Percentiles rank a stretch among this genome's conserved stretches.
Evolutionary conservation across 179 eudicot genomes (phyloP).

Genomic region (Patellifolia procumbens): DNA sequence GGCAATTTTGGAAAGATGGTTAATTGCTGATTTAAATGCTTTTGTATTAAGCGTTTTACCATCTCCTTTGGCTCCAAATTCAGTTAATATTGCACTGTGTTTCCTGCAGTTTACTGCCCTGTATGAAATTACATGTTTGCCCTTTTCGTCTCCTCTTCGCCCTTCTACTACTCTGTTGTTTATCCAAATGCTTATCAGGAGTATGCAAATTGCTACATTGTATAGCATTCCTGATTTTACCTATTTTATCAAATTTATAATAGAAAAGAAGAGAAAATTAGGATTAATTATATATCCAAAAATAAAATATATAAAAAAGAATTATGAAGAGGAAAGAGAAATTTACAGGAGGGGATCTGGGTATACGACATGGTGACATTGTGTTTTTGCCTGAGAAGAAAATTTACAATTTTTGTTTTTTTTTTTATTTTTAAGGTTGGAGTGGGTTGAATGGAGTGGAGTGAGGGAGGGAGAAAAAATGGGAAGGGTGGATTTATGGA

Average conservation of each 20-base stretch:
- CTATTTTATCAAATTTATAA: constrained; percentile 3
- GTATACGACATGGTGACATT: constrained; percentile 20
- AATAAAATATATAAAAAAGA: too few species aligned
- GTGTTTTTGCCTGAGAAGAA: background rate
- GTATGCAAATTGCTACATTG: constrained; percentile 6
- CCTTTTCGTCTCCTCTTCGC: background rate
- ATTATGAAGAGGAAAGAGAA: background rate
- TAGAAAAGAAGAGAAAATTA: too few species aligned
- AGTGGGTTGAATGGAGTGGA: background rate
- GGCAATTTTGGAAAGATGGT: constrained; percentile 41
- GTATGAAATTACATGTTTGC: constrained; percentile 20
- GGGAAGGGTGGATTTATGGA: constrained; percentile 12
- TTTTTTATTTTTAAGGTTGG: background rate
- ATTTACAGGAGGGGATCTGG: constrained; percentile 12
- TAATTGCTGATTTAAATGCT: constrained; percentile 53
- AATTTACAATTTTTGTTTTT: background rate
- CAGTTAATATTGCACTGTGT: constrained; percentile 57
- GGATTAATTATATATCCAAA: too few species aligned
- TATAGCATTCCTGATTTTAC: background rate
- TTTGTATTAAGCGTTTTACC: constrained; percentile 60
- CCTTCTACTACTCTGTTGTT: constrained; percentile 21
- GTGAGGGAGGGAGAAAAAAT: background rate
- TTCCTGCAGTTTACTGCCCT: constrained; percentile 49
- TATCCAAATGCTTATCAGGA: constrained; percentile 5
- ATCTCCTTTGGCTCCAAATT: constrained; percentile 75